phyloP scores from a whole-genome alignment of 1,139 yeast genomes.

The Suhomyces terraborum region DNA sequence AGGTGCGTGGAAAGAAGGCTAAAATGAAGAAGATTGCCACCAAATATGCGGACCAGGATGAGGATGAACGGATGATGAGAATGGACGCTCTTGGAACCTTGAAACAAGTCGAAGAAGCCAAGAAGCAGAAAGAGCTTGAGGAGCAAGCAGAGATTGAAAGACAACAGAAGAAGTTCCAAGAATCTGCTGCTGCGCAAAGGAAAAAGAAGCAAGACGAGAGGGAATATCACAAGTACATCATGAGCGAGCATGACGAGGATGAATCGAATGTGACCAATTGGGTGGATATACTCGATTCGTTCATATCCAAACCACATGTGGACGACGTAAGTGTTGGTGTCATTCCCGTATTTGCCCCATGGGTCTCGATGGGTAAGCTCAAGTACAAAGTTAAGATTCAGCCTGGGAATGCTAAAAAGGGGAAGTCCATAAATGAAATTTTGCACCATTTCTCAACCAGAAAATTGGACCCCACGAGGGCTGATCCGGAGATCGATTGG shows the following conservation, averaged over 20 bases:
- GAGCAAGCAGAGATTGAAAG: constrained; percentile 29
- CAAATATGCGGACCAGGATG: constrained; percentile 90
- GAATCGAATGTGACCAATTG: constrained; percentile 36
- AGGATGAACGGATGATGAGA: constrained; percentile 72
- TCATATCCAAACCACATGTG: constrained; percentile 44
- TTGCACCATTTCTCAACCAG: constrained; percentile 60
- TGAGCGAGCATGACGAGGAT: constrained; percentile 37
- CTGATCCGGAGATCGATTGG: constrained; percentile 69
- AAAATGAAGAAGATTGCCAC: constrained; percentile 79
- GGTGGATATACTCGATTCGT: constrained; percentile 42
- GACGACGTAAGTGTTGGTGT: constrained; percentile 55
- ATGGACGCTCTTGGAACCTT: constrained; percentile 84
- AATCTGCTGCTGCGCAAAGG: constrained; percentile 18
- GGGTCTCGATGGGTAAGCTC: constrained; percentile 73
- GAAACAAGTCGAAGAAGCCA: constrained; percentile 57
- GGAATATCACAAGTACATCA: constrained; percentile 50
- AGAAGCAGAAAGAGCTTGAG: constrained; percentile 29
- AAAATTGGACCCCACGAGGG: constrained; percentile 50
- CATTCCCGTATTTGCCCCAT: constrained; percentile 91
- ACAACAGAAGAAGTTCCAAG: constrained; percentile 28
- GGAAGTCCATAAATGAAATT: constrained; percentile 76
- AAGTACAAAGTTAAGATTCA: constrained; percentile 84
- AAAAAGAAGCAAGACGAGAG: constrained; percentile 38
- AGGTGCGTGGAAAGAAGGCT: constrained; percentile 79
- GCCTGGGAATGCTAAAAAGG: constrained; percentile 87